These are phyloP conservation scores for Diatrype stigma DNA, from an alignment of 2,329 filamentous ascomycete species.

Conservation along the genomic window DNA sequence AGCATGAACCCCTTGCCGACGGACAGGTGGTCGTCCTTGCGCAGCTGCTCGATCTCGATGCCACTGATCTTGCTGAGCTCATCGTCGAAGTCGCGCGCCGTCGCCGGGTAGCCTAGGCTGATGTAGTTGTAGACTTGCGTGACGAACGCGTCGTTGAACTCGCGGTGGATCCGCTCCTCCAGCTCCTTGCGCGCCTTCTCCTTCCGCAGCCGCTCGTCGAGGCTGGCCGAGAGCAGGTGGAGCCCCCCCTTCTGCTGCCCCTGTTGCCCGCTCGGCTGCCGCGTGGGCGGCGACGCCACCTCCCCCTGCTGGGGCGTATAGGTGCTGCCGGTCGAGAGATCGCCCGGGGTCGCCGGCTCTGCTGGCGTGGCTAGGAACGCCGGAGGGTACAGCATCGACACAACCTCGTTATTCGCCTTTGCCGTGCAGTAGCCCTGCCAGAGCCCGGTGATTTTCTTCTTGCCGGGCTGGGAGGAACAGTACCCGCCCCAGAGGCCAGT, in stretches of 20 bases:
- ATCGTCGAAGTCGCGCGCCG: slow-evolving; percentile 76
- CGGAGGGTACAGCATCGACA: slow-evolving; percentile 40
- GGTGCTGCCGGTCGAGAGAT: slow-evolving; percentile 38
- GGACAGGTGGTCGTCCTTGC: slow-evolving; percentile 58
- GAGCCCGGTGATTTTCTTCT: slow-evolving; percentile 49
- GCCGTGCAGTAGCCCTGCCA: slow-evolving; percentile 71
- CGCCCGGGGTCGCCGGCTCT: slow-evolving; percentile 36
- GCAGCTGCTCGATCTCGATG: slow-evolving; percentile 64
- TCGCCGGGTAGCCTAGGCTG: slow-evolving; percentile 83
- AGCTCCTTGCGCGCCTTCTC: slow-evolving; percentile 48
- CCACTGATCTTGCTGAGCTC: slow-evolving; percentile 80
- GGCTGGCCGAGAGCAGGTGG: slow-evolving; percentile 43
- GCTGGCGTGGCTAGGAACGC: slow-evolving; percentile 48
- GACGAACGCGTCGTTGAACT: slow-evolving; percentile 81
- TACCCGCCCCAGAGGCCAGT: slow-evolving; percentile 75
- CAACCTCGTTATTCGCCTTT: slow-evolving; percentile 32
- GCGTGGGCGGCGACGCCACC: slow-evolving; percentile 20
- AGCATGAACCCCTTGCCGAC: slow-evolving; percentile 70
- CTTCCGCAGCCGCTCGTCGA: slow-evolving; percentile 46
- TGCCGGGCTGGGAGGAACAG: slow-evolving; percentile 41
- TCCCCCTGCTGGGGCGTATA: slow-evolving; percentile 35
- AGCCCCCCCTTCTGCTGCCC: slow-evolving; percentile 26
- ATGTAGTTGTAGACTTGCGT: slow-evolving; percentile 98
- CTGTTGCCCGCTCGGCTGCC: slow-evolving; percentile 1
- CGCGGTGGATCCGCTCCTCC: slow-evolving; percentile 52